Percentiles rank a stretch among this genome's conserved stretches.
Conservation (phyloP, 1,284 basidiomycete genomes). For the Tylopilus orsonianus region DNA sequence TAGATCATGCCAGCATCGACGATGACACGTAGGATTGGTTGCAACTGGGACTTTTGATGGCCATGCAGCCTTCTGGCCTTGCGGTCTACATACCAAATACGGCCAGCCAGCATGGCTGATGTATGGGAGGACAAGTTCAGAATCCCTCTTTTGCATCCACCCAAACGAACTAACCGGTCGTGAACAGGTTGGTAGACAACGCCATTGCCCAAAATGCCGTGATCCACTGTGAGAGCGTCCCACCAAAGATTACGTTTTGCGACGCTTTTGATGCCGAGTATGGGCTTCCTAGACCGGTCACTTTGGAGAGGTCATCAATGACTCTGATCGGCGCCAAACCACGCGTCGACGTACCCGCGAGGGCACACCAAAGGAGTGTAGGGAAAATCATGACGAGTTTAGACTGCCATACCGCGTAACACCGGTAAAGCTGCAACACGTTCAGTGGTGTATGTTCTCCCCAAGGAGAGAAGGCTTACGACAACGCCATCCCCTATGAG, state of each 20-base stretch:
- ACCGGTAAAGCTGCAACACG: neutral
- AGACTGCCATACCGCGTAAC: neutral
- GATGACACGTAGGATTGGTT: neutral
- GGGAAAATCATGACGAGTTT: neutral
- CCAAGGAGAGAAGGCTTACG: neutral
- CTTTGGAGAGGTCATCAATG: neutral
- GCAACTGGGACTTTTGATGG: neutral
- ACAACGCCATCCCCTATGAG: neutral
- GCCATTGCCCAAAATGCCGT: constrained; percentile 1
- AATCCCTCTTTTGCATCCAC: neutral
- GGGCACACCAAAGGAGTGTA: neutral
- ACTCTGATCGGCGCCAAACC: neutral
- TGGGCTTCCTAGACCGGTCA: neutral
- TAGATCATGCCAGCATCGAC: constrained; percentile 1
- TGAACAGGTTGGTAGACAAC: neutral
- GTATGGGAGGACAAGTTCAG: neutral
- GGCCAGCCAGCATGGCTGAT: neutral
- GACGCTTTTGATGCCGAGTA: neutral
- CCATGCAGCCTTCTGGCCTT: neutral
- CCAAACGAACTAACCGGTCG: neutral
- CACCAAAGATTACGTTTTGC: neutral
- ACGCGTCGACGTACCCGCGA: neutral
- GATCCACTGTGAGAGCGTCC: neutral
- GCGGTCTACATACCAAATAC: neutral
- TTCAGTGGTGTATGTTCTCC: neutral